phyloP scores from a whole-genome alignment of 495 filamentous ascomycete species.

The Penicillium diatomitis region DNA sequence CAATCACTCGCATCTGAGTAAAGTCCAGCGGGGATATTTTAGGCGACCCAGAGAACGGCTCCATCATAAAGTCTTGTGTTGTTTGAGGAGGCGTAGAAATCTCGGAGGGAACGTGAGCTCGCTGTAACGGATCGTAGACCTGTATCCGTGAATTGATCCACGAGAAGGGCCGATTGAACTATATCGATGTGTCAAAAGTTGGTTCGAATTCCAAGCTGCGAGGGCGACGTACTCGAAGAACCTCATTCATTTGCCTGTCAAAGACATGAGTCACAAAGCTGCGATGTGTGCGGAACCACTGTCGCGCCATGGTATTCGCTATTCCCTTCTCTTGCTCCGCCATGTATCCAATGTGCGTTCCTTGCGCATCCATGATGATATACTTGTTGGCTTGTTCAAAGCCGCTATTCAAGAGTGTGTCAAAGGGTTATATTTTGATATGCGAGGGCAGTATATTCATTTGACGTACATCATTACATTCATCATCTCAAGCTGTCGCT shows the following conservation, averaged over 20 bases:
- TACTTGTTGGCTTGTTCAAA: constrained; percentile 70
- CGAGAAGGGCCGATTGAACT: constrained; percentile 62
- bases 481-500: constrained; percentile 60
- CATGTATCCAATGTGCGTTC: constrained; percentile 60
- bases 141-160: constrained; percentile 58
- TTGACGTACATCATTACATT: constrained; percentile 52
- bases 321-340: constrained; percentile 58
- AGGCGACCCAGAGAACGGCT: too few relatives aligned
- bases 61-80: constrained; percentile 1
- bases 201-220: neutral
- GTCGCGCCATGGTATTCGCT: constrained; percentile 47
- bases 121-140: constrained; percentile 51
- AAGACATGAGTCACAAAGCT: constrained; percentile 66
- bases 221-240: constrained; percentile 44
- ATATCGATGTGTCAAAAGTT: neutral
- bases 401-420: constrained; percentile 27
- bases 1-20: constrained; percentile 54
- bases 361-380: constrained; percentile 60
- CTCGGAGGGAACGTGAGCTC: constrained; percentile 17
- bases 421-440: neutral
- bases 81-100: constrained; percentile 36
- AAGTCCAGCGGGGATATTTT: constrained; percentile 41
- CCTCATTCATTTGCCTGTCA: constrained; percentile 54
- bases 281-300: constrained; percentile 57
- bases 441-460: neutral